These are phyloP conservation scores for Schizopora paradoxa DNA, from an alignment of 1,284 basidiomycete genomes.

Conservation along the genomic window DNA sequence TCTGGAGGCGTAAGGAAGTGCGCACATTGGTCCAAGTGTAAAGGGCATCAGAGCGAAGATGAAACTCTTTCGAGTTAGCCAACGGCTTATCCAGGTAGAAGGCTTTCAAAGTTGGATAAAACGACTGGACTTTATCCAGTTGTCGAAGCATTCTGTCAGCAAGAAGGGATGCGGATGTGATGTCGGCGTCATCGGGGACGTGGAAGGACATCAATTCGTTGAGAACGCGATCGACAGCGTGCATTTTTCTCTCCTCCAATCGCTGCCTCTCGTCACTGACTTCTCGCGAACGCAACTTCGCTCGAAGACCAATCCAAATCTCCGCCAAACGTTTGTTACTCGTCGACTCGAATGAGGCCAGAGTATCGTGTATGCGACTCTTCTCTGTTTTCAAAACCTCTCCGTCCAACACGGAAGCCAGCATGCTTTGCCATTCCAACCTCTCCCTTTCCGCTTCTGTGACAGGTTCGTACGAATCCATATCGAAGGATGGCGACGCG, in stretches of 20 bases:
- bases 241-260: conserved; percentile 78
- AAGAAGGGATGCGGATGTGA: conserved; percentile 57
- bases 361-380: conserved; percentile 74
- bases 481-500: conserved; percentile 50
- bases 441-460: conserved; percentile 74
- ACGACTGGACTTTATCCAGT: conserved; percentile 77
- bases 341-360: conserved; percentile 65
- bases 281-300: conserved; percentile 75
- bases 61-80: conserved; percentile 63
- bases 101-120: conserved; percentile 83
- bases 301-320: conserved; percentile 89
- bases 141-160: conserved; percentile 73
- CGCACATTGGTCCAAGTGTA: conserved; percentile 87
- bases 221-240: conserved; percentile 78
- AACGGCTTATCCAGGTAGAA: conserved; percentile 76
- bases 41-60: conserved; percentile 77
- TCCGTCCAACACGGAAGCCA: conserved; percentile 86
- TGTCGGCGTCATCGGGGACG: conserved; percentile 41
- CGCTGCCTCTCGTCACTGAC: conserved; percentile 79
- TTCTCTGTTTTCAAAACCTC: conserved; percentile 93
- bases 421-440: conserved; percentile 92
- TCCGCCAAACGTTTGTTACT: conserved; percentile 55
- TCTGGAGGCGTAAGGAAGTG: conserved; percentile 71
- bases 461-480: conserved; percentile 54
- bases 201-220: conserved; percentile 79